Base-by-base conservation (phyloP, 805 yeast genomes). In the Starmerella tilneyi region DNA sequence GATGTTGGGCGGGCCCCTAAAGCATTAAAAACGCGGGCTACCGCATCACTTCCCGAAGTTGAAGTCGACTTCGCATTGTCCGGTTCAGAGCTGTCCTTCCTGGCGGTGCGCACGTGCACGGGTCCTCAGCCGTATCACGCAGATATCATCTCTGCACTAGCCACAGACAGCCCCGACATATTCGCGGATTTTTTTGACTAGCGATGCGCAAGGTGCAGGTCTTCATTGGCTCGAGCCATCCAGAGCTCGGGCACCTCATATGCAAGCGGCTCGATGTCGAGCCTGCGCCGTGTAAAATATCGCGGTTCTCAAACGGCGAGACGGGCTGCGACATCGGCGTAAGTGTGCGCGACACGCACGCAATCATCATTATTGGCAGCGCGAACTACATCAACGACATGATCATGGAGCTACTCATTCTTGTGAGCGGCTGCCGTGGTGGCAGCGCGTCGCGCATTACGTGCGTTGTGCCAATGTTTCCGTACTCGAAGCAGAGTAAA, bases 401-500 rank as follows among this genome's bases (percentile, higher is more conserved):
- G 59, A 84, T 92, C 48, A 92, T 92, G 98, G 99, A 92, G 66
- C 68, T 92, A 53, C 72, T 92, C 59, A 89, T 94, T 50, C 72
- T 92, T 57, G 88, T 92, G 35, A 80, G 94, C 39, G 98, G 97
- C 42, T 89, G 97, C 65, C 79, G 88, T 56, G 96, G 96, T 49
- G 99, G 98, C 9, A 84, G 96, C 11, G 99, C 99, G n/a, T 81
- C 84, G 58, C 86, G 86, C 62, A 86, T 92, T 63, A 92, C 89
- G 9, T 96, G 96, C 9, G 98, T 92, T 26, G 79, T 92, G 43
- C 99, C 99, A 1, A 94, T 86, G 65, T 94, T 89, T 63, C 98
- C 98, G 27, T 92, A 92, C 68, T 84, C 96, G 11, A 83, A 89
- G 64, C 99, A 92, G 66, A 79, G 89, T 55, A 92, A 94, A 68